These are phyloP conservation scores for Beauveria asiatica DNA, from an alignment of 2,329 filamentous ascomycete genomes.

Conservation along the genomic window DNA sequence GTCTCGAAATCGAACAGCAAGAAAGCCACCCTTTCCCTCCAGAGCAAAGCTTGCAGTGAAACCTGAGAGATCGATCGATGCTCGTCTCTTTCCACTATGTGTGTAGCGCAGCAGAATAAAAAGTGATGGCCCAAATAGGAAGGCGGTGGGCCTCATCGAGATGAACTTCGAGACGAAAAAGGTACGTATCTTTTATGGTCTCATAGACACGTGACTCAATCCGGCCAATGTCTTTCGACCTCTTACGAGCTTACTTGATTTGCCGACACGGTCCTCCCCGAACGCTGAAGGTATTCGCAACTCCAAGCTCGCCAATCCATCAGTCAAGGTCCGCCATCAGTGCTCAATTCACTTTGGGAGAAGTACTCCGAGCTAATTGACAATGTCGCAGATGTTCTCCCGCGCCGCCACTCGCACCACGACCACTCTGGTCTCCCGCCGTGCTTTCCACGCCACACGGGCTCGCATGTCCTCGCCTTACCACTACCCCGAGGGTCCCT, in stretches of 20 bases:
- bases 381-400: constrained; percentile 64
- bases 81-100: neutral
- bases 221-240: constrained; percentile 1
- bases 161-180: neutral
- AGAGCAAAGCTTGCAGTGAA: constrained; percentile 2
- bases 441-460: constrained; percentile 89
- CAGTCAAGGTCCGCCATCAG: constrained; percentile 10
- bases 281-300: constrained; percentile 6
- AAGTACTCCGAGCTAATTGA: constrained; percentile 31
- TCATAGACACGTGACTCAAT: constrained; percentile 6
- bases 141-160: constrained; percentile 8
- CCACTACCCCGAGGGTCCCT: constrained; percentile 96
- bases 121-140: neutral
- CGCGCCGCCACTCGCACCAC: constrained; percentile 58
- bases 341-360: neutral
- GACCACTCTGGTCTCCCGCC: constrained; percentile 67
- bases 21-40: neutral
- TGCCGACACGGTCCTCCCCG: constrained; percentile 8
- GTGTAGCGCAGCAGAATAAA: constrained; percentile 10
- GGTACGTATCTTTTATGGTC: constrained; percentile 8
- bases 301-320: constrained; percentile 6
- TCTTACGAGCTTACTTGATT: constrained; percentile 9
- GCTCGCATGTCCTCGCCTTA: constrained; percentile 80
- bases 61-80: neutral
- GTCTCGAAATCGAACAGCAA: neutral